Conservation (phyloP, 208 protist species). For the Crithidia fasciculata region DNA sequence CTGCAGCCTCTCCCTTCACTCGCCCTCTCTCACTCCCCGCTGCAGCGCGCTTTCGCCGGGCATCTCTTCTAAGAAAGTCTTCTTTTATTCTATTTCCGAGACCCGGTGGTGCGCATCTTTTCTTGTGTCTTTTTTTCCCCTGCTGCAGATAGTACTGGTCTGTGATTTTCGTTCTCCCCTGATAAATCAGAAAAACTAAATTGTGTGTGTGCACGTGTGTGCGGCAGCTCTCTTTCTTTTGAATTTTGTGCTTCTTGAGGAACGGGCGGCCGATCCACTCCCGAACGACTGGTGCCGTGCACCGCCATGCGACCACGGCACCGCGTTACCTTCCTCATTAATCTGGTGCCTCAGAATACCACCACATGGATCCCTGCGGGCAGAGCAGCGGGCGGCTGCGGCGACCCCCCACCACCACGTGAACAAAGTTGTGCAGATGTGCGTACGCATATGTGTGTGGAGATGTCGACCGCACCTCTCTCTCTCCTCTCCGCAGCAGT, state of each 20-base stretch:
- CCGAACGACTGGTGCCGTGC: constrained; percentile 14
- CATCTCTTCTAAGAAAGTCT: too few relatives aligned
- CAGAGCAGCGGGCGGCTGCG: not conserved
- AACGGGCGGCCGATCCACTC: constrained; percentile 1
- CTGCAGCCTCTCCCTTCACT: not conserved
- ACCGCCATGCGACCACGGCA: constrained; percentile 30
- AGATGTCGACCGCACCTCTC: too few relatives aligned
- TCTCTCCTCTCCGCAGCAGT: too few relatives aligned
- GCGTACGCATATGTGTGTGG: too few relatives aligned
- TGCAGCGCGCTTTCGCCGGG: too few relatives aligned
- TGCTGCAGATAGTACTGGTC: too few relatives aligned
- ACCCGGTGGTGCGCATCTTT: not conserved
- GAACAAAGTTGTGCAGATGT: too few relatives aligned
- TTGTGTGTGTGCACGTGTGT: not conserved
- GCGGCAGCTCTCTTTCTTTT: not conserved
- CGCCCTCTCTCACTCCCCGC: not conserved
- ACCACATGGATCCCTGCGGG: not conserved
- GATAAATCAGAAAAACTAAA: too few relatives aligned
- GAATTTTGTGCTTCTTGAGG: constrained; percentile 3
- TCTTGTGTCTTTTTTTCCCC: not conserved
- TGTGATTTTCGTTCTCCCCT: too few relatives aligned
- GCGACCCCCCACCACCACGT: too few relatives aligned
- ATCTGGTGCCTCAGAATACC: not conserved
- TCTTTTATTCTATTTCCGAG: too few relatives aligned
- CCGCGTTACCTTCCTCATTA: constrained; percentile 2